Conservation (phyloP, 1,139 yeast species). For the Saccharomycopsis hybrid region DNA sequence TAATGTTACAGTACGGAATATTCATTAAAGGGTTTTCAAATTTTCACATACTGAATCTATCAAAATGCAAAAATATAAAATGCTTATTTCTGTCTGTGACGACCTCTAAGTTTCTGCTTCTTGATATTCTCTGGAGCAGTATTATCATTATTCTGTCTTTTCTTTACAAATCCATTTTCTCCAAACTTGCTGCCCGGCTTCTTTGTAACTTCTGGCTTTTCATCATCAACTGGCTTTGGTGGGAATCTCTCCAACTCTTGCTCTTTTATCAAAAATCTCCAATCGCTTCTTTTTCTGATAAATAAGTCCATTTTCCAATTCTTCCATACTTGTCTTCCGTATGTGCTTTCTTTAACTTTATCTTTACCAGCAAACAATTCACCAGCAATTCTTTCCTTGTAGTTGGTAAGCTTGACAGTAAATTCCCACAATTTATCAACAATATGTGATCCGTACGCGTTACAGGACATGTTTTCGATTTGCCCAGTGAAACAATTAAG, state of each 20-base stretch:
- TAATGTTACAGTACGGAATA: no score
- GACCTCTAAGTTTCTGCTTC: background rate
- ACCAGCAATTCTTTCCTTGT: conserved; percentile 79
- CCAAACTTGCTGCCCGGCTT: background rate
- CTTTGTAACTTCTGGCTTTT: conserved; percentile 3
- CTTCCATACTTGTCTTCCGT: conserved; percentile 91
- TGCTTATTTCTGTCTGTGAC: background rate
- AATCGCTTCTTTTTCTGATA: conserved; percentile 67
- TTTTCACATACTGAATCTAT: background rate
- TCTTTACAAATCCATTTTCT: background rate
- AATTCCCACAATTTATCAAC: conserved; percentile 81
- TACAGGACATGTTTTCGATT: conserved; percentile 61
- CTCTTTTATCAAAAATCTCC: conserved; percentile 70
- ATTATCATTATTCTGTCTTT: background rate
- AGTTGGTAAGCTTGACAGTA: conserved; percentile 69
- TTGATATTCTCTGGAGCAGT: background rate
- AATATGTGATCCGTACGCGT: conserved; percentile 88
- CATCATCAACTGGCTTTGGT: conserved; percentile 22
- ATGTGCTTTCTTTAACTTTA: conserved; percentile 72
- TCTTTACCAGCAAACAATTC: conserved; percentile 55
- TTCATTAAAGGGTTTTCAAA: background rate
- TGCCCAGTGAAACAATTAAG: conserved; percentile 55
- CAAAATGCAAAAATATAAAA: background rate
- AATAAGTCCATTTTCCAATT: conserved; percentile 86
- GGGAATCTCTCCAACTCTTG: conserved; percentile 53